Base-by-base conservation (phyloP, 768 basidiomycete species). In the Serendipita sp. region DNA sequence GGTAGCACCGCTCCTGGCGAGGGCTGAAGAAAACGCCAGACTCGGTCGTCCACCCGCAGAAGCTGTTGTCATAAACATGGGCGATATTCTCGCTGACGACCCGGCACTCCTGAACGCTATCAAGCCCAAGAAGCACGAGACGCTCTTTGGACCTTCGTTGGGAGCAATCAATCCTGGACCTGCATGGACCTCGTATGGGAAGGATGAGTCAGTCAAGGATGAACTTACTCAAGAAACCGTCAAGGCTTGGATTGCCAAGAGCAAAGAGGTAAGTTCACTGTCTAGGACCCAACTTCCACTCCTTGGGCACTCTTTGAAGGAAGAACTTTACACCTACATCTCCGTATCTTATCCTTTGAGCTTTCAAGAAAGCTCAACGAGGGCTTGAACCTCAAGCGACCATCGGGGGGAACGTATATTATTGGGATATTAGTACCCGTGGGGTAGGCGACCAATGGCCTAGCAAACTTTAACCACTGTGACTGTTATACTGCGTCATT, bases 111-210 rank as follows among this genome's bases (percentile, higher is more conserved):
- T 45, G 65, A 38, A 47, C 66, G 16, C 13, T 68, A 11, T 35
- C 65, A 54, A 48, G 47, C 41, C 64, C 54, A 85, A 83, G 72
- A 82, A 83, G 47, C 82, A 83, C 11, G 89, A 92, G 66, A 86
- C 89, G 0, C 81, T 96, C 51, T 96, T 95, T 74, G 93, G 93
- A 0, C 93, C 93, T 7, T 89, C 86, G 72, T 88, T 96, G 65
- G 93, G 93, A 8, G 79, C 86, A 62, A 81, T 87, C 52, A 81
- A 75, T 71, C 79, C 77, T 64, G 83, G 83, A 0, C 89, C 89
- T 7, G 74, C 81, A 0, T 91, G 89, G 89, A 84, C 89, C 1
- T 74, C 72, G 56, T 73, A 71, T 54, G 73, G 73, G 64, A 77
- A 77, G 62, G 85, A 87, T 73, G 73, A 72, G 3, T 73, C 73